A percentile compares a stretch with the other conserved stretches of the same genome.
These are phyloP conservation scores for Elongisporangium undulatum DNA, from an alignment of 352 stramenopile genomes.

Conservation along the genomic window DNA sequence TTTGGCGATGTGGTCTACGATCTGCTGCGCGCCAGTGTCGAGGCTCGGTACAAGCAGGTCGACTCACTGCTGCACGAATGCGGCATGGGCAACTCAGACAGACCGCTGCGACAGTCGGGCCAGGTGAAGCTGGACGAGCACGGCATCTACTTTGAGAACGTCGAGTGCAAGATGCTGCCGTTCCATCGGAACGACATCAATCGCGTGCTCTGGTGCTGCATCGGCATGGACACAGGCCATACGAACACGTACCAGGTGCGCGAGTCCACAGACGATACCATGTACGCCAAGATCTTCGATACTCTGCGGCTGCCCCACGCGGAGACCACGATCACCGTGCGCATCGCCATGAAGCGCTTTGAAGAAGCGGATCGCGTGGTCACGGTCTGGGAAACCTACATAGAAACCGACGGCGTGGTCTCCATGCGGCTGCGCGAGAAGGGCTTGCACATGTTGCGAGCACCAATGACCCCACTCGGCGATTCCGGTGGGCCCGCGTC, in stretches of 20 bases:
- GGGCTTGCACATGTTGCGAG: constrained; percentile 24
- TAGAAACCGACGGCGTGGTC: constrained; percentile 22
- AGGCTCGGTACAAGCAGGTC: too few species aligned
- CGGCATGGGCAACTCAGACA: too few species aligned
- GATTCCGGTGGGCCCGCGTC: neutral
- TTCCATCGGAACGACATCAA: constrained; percentile 17
- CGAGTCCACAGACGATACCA: constrained; percentile 11
- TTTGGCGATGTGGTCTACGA: too few species aligned
- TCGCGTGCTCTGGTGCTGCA: constrained; percentile 21
- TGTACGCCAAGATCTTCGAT: constrained; percentile 23
- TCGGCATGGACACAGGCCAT: constrained; percentile 11
- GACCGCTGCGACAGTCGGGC: too few species aligned
- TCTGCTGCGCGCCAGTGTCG: too few species aligned
- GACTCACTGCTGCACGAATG: too few species aligned
- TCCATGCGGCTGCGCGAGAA: constrained; percentile 24
- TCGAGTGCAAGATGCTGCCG: constrained; percentile 25
- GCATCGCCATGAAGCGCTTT: constrained; percentile 20
- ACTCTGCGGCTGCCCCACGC: constrained; percentile 13
- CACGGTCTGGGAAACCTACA: constrained; percentile 28
- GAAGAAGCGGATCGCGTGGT: constrained; percentile 14
- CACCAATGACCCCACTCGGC: neutral
- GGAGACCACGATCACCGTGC: constrained; percentile 20
- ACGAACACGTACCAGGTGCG: constrained; percentile 6
- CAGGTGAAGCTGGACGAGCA: neutral
- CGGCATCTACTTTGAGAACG: constrained; percentile 25